Evolutionary conservation across 2,329 filamentous ascomycete genomes (phyloP).

Genomic region (Rutstroemia sp.): DNA sequence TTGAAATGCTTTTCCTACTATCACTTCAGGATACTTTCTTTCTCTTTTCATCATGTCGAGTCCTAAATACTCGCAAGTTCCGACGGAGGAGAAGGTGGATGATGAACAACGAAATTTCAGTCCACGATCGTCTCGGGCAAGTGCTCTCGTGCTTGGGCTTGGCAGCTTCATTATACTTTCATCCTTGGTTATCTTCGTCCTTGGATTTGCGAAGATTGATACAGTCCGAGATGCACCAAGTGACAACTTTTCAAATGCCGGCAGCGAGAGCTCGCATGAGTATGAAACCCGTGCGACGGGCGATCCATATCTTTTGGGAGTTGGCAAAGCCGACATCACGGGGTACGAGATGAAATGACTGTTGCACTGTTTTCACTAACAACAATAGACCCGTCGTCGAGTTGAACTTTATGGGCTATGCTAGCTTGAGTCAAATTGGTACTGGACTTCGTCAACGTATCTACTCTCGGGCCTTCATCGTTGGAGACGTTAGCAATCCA

Average conservation of each 20-base stretch:
- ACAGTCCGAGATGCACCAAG: background rate
- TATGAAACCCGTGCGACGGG: conserved; percentile 18
- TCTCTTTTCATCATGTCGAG: conserved; percentile 1
- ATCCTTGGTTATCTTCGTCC: background rate
- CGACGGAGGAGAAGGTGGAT: background rate
- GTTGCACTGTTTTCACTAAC: conserved; percentile 3
- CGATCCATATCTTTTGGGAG: conserved; percentile 52
- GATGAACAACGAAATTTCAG: background rate
- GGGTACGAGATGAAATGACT: conserved; percentile 33
- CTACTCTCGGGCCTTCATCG: conserved; percentile 84
- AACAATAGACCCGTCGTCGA: conserved; percentile 65
- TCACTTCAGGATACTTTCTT: too few relatives aligned
- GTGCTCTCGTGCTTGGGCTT: background rate
- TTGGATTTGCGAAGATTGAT: background rate
- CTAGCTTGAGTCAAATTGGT: conserved; percentile 70
- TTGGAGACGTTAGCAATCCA: conserved; percentile 60
- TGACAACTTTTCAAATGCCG: background rate
- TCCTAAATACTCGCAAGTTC: background rate
- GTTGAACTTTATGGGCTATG: conserved; percentile 87
- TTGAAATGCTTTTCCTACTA: background rate
- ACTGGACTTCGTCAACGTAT: conserved; percentile 79
- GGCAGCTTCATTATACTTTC: background rate
- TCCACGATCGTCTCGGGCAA: background rate
- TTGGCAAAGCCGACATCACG: conserved; percentile 66
- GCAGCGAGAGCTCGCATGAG: background rate